These are phyloP conservation scores for Sherardia arvensis DNA, from an alignment of 257 asterid species.

Conservation along the genomic window DNA sequence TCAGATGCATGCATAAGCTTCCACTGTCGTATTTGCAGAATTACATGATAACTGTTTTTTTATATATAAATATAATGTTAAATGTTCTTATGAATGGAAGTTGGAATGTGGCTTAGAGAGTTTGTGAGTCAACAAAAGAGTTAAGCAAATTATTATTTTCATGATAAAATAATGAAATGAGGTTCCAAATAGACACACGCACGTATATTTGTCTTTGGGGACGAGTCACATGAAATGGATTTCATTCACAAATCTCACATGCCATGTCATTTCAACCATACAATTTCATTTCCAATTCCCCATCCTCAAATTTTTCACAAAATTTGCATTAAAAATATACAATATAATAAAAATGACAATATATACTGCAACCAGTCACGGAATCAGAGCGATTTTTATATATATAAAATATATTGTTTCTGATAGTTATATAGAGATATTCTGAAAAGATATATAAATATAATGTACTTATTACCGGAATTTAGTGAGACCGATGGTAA, in stretches of 20 bases:
- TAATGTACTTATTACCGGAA: no score
- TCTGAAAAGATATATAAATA: no score
- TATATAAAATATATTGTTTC: no score
- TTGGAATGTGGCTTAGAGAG: background rate
- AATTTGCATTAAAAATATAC: no score
- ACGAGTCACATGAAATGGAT: background rate
- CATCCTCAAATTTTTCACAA: background rate
- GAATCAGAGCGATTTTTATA: no score
- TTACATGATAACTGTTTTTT: conserved; percentile 5
- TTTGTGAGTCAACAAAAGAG: background rate
- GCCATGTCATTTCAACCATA: background rate
- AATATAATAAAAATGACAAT: background rate
- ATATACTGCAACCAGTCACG: no score
- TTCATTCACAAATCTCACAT: background rate
- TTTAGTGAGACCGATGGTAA: no score
- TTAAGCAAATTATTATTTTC: background rate
- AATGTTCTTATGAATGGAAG: conserved; percentile 1
- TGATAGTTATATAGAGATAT: no score
- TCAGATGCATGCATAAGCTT: background rate
- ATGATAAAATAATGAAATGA: no score
- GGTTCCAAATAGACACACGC: conserved; percentile 3
- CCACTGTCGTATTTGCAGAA: conserved; percentile 2
- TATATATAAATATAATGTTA: no score
- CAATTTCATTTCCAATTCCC: background rate
- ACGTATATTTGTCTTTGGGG: background rate